phyloP scores from a whole-genome alignment of 371 early-diverging fungal species.

The Smittium culicis region DNA sequence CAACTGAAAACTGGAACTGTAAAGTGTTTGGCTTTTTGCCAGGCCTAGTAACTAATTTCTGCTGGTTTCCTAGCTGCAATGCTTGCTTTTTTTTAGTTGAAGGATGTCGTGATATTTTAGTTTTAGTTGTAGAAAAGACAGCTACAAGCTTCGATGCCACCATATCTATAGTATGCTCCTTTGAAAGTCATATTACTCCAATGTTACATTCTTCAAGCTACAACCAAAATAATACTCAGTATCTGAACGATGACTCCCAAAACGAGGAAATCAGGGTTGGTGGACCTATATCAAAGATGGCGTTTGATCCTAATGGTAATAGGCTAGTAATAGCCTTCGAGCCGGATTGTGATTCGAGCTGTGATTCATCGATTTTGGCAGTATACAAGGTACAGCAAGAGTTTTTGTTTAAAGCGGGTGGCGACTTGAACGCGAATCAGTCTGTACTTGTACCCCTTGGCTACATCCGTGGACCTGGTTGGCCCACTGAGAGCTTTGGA shows the following conservation, averaged over 20 bases:
- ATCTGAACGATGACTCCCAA: conserved; percentile 5
- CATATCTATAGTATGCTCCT: conserved; percentile 17
- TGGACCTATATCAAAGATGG: conserved; percentile 31
- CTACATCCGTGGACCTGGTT: conserved; percentile 35
- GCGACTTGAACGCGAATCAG: conserved; percentile 4
- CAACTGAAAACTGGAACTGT: conserved; percentile 23
- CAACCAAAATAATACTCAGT: not conserved
- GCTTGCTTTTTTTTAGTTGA: conserved; percentile 20
- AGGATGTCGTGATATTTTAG: conserved; percentile 18
- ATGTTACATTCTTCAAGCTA: not conserved
- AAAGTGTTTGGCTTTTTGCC: conserved; percentile 24
- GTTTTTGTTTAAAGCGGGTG: conserved; percentile 23
- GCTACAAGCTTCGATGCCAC: conserved; percentile 24
- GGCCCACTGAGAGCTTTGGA: no score
- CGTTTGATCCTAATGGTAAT: conserved; percentile 34
- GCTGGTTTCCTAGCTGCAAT: conserved; percentile 27
- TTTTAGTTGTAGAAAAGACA: conserved; percentile 18
- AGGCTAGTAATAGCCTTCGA: conserved; percentile 38
- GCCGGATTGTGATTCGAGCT: conserved; percentile 25
- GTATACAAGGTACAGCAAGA: conserved; percentile 20
- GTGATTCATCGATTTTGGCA: conserved; percentile 20
- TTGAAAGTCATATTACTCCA: conserved; percentile 19
- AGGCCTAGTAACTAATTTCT: conserved; percentile 13
- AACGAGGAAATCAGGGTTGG: conserved; percentile 29
- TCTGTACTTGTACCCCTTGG: conserved; percentile 28